phyloP scores from a whole-genome alignment of 352 stramenopile species.

The Pythium angustatum region DNA sequence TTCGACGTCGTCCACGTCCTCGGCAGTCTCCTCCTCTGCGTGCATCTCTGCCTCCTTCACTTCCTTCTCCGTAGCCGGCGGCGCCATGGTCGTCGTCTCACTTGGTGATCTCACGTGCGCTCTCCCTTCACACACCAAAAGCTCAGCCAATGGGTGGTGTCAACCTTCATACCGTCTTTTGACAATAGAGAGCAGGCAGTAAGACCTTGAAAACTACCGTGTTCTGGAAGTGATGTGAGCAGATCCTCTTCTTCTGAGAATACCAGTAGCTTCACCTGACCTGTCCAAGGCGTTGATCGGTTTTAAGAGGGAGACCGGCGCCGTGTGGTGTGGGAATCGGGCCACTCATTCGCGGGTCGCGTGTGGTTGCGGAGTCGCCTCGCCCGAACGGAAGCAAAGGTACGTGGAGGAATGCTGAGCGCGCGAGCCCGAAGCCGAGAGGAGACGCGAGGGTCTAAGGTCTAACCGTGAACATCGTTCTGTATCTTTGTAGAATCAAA shows the following conservation, averaged over 20 bases:
- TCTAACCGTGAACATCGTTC: too few relatives aligned
- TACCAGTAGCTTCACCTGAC: background rate
- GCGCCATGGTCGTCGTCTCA: background rate
- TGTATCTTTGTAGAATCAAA: background rate
- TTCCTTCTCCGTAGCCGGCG: background rate
- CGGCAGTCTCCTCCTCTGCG: constrained; percentile 11
- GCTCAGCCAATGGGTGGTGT: constrained; percentile 15
- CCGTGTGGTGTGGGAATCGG: background rate
- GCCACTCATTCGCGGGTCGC: constrained; percentile 19
- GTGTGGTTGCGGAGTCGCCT: constrained; percentile 1
- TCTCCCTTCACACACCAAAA: background rate
- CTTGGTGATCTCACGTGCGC: background rate
- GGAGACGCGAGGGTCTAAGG: too few relatives aligned
- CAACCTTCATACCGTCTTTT: constrained; percentile 8
- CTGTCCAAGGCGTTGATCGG: background rate
- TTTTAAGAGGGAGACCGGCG: constrained; percentile 3
- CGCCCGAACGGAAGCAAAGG: background rate
- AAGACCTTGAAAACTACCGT: constrained; percentile 4
- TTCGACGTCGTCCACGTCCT: constrained; percentile 10
- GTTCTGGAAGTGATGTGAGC: background rate
- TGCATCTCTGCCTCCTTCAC: constrained; percentile 7
- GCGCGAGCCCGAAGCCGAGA: too few relatives aligned
- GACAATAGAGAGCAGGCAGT: too few relatives aligned
- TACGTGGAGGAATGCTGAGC: too few relatives aligned
- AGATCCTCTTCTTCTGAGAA: background rate